Percentiles rank a stretch among this genome's conserved stretches.
These are phyloP conservation scores for Cladochytrium tenue DNA, from an alignment of 371 early-diverging fungal species.

Conservation along the genomic window DNA sequence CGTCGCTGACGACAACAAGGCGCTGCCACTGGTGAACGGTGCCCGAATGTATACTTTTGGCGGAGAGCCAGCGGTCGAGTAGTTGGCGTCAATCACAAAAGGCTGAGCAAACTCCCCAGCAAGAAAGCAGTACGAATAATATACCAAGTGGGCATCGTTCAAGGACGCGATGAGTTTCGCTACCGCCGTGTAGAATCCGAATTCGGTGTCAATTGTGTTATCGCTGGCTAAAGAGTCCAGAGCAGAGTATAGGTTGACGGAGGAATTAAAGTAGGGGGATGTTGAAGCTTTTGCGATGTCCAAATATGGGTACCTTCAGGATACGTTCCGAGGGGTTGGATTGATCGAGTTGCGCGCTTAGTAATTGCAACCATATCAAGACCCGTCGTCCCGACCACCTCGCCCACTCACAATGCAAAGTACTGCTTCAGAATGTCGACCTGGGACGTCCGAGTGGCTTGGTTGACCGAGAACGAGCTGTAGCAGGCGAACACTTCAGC, in stretches of 20 bases:
- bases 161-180: slow-evolving; percentile 3
- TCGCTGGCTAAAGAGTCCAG: slow-evolving; percentile 5
- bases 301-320: slow-evolving; percentile 15
- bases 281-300: slow-evolving; percentile 3
- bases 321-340: background rate
- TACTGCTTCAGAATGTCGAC: background rate
- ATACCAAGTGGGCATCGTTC: slow-evolving; percentile 15
- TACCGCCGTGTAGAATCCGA: slow-evolving; percentile 4
- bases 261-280: slow-evolving; percentile 4
- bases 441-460: background rate
- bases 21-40: background rate
- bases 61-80: background rate
- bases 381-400: background rate
- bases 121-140: background rate
- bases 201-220: slow-evolving; percentile 10
- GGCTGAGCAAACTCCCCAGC: background rate
- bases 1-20: background rate
- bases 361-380: no score
- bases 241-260: background rate
- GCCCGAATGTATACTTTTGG: background rate
- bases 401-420: background rate
- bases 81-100: background rate
- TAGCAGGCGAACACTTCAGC: background rate
- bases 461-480: background rate
- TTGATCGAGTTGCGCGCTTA: no score